Percentiles rank a stretch among this genome's conserved stretches.
phyloP scores from a whole-genome alignment of 2,329 filamentous ascomycete species.

The Teratosphaeria epicoccoides region DNA sequence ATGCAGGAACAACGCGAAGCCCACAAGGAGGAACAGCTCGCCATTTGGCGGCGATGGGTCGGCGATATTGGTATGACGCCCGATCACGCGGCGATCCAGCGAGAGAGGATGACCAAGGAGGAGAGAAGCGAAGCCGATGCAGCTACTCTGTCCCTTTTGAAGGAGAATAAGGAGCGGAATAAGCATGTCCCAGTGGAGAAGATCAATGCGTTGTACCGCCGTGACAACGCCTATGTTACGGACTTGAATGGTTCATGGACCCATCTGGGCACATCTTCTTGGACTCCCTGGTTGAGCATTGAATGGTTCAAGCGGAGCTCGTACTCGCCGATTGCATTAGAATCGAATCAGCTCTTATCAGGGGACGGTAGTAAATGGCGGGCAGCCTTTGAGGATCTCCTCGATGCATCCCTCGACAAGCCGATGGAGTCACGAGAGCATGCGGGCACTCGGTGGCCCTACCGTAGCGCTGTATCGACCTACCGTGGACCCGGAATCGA shows the following conservation, averaged over 20 bases:
- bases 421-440: slow-evolving; percentile 17
- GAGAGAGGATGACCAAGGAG: slow-evolving; percentile 7
- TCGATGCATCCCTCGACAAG: slow-evolving; percentile 34
- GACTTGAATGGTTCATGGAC: too few relatives aligned
- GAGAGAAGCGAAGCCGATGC: slow-evolving; percentile 12
- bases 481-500: slow-evolving; percentile 22
- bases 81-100: slow-evolving; percentile 13
- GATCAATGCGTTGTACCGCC: slow-evolving; percentile 19
- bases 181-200: slow-evolving; percentile 12
- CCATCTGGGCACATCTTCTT: slow-evolving; percentile 4
- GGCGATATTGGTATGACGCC: slow-evolving; percentile 12
- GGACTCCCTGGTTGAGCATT: slow-evolving; percentile 25
- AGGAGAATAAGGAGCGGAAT: slow-evolving; percentile 17
- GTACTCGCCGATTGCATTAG: slow-evolving; percentile 47
- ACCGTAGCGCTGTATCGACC: slow-evolving; percentile 14
- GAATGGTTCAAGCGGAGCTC: slow-evolving; percentile 32
- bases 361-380: slow-evolving; percentile 38
- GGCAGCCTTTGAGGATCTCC: slow-evolving; percentile 49
- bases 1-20: slow-evolving; percentile 15
- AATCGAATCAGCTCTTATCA: slow-evolving; percentile 32
- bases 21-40: slow-evolving; percentile 14
- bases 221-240: too few relatives aligned
- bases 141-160: slow-evolving; percentile 14
- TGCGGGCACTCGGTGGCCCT: slow-evolving; percentile 10
- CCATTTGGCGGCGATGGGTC: slow-evolving; percentile 19